A percentile compares a stretch with the other conserved stretches of the same genome.
Evolutionary conservation across 2,329 filamentous ascomycete species (phyloP).

Genomic region (Pseudonectria foliicola): DNA sequence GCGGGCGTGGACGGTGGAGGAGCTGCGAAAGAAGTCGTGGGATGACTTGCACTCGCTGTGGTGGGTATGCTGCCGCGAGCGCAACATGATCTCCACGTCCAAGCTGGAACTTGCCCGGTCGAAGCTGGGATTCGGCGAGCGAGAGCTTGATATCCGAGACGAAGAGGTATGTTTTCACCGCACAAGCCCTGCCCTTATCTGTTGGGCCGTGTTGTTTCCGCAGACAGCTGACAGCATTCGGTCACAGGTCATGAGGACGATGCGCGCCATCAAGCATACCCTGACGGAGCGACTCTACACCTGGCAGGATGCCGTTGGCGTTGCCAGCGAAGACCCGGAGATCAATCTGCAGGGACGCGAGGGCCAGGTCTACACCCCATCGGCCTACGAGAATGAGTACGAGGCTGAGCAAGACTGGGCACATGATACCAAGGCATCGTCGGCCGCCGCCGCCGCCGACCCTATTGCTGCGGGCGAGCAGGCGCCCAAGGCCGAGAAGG

Average conservation of each 20-base stretch:
- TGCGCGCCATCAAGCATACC: slow-evolving; percentile 74
- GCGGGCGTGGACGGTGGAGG: slow-evolving; percentile 74
- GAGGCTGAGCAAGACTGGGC: slow-evolving; percentile 18
- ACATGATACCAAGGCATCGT: slow-evolving; percentile 11
- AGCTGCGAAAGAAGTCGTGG: slow-evolving; percentile 85
- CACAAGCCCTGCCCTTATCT: too few species aligned
- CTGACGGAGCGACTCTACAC: slow-evolving; percentile 84
- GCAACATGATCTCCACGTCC: slow-evolving; percentile 81
- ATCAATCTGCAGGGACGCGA: slow-evolving; percentile 48
- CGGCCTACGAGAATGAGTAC: slow-evolving; percentile 30
- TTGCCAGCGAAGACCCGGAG: slow-evolving; percentile 61
- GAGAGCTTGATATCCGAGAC: slow-evolving; percentile 58
- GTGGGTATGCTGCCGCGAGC: slow-evolving; percentile 90
- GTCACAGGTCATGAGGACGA: slow-evolving; percentile 64
- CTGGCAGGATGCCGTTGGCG: slow-evolving; percentile 67
- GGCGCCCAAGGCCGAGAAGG: slow-evolving; percentile 15
- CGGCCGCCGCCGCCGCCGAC: slow-evolving; percentile 8
- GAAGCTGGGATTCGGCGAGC: slow-evolving; percentile 65
- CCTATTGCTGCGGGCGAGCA: slow-evolving; percentile 9
- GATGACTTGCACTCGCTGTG: slow-evolving; percentile 87
- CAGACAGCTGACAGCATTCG: slow-evolving; percentile 8
- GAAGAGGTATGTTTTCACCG: slow-evolving; percentile 50
- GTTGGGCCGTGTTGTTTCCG: too few species aligned
- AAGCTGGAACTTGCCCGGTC: slow-evolving; percentile 59
- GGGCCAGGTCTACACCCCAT: slow-evolving; percentile 44